Evolutionary conservation across 257 asterid species (phyloP).

Genomic region (Solanum lycopersicoides): DNA sequence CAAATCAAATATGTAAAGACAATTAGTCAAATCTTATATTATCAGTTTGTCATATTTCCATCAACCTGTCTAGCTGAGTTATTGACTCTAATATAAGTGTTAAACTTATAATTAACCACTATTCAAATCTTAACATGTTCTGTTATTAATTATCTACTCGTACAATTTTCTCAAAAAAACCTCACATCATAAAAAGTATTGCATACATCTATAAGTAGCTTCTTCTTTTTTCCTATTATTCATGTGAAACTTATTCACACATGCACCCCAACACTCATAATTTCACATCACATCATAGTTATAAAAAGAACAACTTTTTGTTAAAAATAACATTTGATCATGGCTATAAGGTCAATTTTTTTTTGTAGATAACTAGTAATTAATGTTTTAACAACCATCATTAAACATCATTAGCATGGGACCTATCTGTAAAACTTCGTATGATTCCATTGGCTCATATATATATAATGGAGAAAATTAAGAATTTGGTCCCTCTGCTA

Average conservation of each 20-base stretch:
- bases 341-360: not conserved
- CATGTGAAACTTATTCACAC: not conserved
- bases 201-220: too few relatives aligned
- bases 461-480: not conserved
- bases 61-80: too few relatives aligned
- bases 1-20: too few relatives aligned
- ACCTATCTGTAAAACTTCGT: not conserved
- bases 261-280: not conserved
- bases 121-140: too few relatives aligned
- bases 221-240: too few relatives aligned
- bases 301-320: not conserved
- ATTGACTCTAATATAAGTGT: too few relatives aligned
- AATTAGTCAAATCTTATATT: too few relatives aligned
- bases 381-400: not conserved
- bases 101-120: too few relatives aligned
- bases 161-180: too few relatives aligned
- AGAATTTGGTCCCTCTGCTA: not conserved
- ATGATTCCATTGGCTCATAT: not conserved
- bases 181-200: too few relatives aligned
- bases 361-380: not conserved
- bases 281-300: not conserved
- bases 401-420: not conserved
- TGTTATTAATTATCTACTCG: too few relatives aligned
- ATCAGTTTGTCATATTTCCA: too few relatives aligned
- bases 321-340: not conserved